Conservation (phyloP, 179 eudicot genomes). For the Nepenthes alata region DNA sequence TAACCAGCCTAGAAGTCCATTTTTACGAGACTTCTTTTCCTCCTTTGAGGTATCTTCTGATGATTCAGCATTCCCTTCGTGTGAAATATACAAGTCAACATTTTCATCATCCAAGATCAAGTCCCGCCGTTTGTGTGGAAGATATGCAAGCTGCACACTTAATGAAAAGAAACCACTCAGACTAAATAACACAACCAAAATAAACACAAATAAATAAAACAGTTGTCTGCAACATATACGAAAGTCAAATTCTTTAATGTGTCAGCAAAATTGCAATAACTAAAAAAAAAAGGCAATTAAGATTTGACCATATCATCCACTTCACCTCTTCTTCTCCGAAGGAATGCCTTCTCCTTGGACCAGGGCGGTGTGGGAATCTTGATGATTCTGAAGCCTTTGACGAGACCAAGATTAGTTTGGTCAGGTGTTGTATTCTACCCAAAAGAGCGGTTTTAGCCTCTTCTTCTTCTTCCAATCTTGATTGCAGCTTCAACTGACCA, state of each 20-base stretch:
- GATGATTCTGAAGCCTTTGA: conserved; percentile 76
- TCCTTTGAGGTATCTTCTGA: conserved; percentile 54
- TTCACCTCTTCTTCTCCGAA: conserved; percentile 98
- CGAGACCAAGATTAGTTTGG: conserved; percentile 90
- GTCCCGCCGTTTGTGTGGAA: conserved; percentile 86
- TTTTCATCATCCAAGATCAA: conserved; percentile 84
- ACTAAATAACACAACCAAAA: background rate
- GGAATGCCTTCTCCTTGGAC: conserved; percentile 86
- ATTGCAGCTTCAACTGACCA: conserved; percentile 91
- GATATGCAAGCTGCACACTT: conserved; percentile 81
- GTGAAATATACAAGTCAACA: conserved; percentile 57
- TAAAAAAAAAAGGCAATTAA: too few relatives aligned
- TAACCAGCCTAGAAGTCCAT: conserved; percentile 89
- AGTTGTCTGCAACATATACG: too few relatives aligned
- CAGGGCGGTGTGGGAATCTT: conserved; percentile 59
- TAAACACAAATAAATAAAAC: too few relatives aligned
- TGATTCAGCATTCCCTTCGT: conserved; percentile 53
- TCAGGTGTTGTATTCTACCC: conserved; percentile 84
- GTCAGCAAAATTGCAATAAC: background rate
- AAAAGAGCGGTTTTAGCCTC: conserved; percentile 94
- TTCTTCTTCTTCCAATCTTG: conserved; percentile 96
- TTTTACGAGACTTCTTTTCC: conserved; percentile 72
- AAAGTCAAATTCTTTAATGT: background rate
- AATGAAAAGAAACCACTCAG: background rate
- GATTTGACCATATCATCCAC: conserved; percentile 31